Evolutionary conservation across 2,329 filamentous ascomycete species (phyloP).

Genomic region (Rachicladosporium sp.): DNA sequence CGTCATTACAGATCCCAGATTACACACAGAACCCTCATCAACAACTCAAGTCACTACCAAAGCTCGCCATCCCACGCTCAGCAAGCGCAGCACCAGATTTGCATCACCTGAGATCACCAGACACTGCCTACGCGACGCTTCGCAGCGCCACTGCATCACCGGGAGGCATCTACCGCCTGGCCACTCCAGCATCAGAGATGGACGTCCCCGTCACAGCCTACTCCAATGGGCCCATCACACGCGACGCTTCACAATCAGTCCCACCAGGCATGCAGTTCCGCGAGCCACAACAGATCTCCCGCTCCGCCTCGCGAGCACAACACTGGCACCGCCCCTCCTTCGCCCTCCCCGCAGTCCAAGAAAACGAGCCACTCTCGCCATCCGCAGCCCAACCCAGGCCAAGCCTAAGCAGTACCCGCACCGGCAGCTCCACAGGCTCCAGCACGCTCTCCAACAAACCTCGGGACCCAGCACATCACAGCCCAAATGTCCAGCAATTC

Average conservation of each 20-base stretch:
- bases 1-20: constrained; percentile 14
- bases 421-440: constrained; percentile 31
- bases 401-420: constrained; percentile 3
- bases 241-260: constrained; percentile 78
- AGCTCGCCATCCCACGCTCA: constrained; percentile 42
- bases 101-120: constrained; percentile 10
- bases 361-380: constrained; percentile 31
- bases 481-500: constrained; percentile 15
- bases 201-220: constrained; percentile 73
- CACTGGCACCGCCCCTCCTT: constrained; percentile 52
- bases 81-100: constrained; percentile 26
- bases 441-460: constrained; percentile 9
- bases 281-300: constrained; percentile 30
- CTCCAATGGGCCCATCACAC: constrained; percentile 57
- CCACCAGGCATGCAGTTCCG: constrained; percentile 83
- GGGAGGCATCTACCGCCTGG: constrained; percentile 57
- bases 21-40: constrained; percentile 33
- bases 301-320: constrained; percentile 27
- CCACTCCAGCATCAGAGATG: constrained; percentile 82
- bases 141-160: constrained; percentile 38
- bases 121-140: constrained; percentile 34
- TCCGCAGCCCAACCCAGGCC: constrained; percentile 3
- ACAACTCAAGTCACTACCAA: constrained; percentile 44
- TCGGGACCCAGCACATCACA: constrained; percentile 22
- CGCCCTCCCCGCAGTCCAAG: constrained; percentile 57